Percentiles rank a stretch among this genome's conserved stretches.
Evolutionary conservation across 2,329 filamentous ascomycete species (phyloP).

Genomic region (Fusarium cyanostomum): DNA sequence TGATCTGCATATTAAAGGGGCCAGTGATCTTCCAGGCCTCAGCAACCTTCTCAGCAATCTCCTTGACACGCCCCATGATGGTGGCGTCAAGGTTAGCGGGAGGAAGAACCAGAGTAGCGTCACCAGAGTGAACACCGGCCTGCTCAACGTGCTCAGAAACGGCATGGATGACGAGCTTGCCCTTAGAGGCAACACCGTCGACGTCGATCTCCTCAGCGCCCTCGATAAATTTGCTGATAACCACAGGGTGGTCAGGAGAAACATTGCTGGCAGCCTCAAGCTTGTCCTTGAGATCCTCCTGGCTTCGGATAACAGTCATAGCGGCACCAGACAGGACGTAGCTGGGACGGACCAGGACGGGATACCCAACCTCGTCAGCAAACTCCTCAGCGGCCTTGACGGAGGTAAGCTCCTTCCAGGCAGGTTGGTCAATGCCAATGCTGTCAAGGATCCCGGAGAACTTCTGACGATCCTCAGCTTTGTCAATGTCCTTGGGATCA

Average conservation of each 20-base stretch:
- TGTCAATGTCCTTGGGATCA: conserved; percentile 93
- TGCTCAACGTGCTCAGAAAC: conserved; percentile 97
- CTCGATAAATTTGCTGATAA: conserved; percentile 98
- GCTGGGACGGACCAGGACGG: conserved; percentile 91
- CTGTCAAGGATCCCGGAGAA: conserved; percentile 98
- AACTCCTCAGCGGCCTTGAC: conserved; percentile 89
- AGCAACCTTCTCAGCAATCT: conserved; percentile 94
- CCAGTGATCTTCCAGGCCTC: conserved; percentile 97
- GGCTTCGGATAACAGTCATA: conserved; percentile 94
- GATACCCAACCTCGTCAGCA: conserved; percentile 85
- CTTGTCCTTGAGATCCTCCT: conserved; percentile 93
- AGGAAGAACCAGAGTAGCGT: conserved; percentile 93
- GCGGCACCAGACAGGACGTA: conserved; percentile 98
- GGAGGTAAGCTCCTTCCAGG: conserved; percentile 96
- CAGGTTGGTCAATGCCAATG: conserved; percentile 95
- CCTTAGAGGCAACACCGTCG: conserved; percentile 87
- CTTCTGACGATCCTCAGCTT: conserved; percentile 97
- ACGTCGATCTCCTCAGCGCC: conserved; percentile 96
- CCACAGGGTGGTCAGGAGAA: conserved; percentile 95
- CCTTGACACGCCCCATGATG: conserved; percentile 89
- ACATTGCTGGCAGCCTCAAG: conserved; percentile 89
- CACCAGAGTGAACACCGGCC: conserved; percentile 97
- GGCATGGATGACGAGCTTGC: conserved; percentile 89
- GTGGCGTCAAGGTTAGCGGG: conserved; percentile 80
- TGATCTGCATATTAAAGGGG: conserved; percentile 99